Conservation (phyloP, 495 filamentous ascomycete genomes). For the Aspergillus kassunensis region DNA sequence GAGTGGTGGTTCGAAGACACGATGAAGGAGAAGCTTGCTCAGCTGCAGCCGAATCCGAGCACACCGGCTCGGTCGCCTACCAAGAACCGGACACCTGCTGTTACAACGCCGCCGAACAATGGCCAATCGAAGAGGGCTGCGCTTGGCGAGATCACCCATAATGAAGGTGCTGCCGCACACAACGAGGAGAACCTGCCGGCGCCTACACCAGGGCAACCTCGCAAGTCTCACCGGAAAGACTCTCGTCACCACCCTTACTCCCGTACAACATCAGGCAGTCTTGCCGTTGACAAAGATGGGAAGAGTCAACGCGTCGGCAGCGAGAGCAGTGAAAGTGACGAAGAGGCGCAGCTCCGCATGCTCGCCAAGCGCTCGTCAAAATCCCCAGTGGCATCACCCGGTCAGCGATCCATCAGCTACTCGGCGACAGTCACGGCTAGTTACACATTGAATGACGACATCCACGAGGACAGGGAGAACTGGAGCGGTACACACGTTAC, state of each 20-base stretch:
- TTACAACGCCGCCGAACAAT: constrained; percentile 78
- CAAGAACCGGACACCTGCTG: constrained; percentile 49
- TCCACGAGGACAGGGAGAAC: constrained; percentile 45
- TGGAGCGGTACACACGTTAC: constrained; percentile 35
- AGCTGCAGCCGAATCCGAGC: constrained; percentile 55
- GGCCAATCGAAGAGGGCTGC: constrained; percentile 70
- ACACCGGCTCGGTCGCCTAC: constrained; percentile 69
- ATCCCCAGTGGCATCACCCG: constrained; percentile 44
- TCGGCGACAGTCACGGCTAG: constrained; percentile 45
- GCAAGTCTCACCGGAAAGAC: constrained; percentile 72
- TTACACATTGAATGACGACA: constrained; percentile 40
- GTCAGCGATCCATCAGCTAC: constrained; percentile 47
- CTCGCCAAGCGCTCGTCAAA: constrained; percentile 56
- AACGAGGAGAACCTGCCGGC: constrained; percentile 83
- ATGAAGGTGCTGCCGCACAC: constrained; percentile 56
- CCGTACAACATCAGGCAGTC: constrained; percentile 39
- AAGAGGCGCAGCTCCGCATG: constrained; percentile 71
- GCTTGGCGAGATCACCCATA: constrained; percentile 84
- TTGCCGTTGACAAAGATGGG: constrained; percentile 32
- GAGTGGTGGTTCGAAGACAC: constrained; percentile 97
- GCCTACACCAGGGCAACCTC: constrained; percentile 91
- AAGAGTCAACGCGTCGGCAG: constrained; percentile 32
- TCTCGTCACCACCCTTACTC: constrained; percentile 53
- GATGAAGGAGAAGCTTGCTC: constrained; percentile 61
- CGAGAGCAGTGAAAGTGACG: constrained; percentile 65